Conservation (phyloP, 345 rosid species). For the Populus nigra region DNA sequence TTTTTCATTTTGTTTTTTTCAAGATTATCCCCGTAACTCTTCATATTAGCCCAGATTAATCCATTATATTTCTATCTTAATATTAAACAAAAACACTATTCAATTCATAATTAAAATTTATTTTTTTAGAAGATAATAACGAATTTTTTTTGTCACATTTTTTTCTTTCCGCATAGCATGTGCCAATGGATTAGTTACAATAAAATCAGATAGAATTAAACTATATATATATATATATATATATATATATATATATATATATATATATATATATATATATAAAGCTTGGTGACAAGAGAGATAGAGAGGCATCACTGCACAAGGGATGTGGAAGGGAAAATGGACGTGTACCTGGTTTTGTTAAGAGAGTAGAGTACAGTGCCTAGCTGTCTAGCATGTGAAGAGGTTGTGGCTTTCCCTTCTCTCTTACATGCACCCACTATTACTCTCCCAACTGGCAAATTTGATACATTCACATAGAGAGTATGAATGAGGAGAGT, state of each 20-base stretch:
- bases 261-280: neutral
- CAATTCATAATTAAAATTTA: too few species aligned
- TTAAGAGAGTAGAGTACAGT: constrained; percentile 40
- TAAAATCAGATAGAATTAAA: neutral
- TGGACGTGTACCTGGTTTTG: constrained; percentile 47
- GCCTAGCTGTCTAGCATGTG: constrained; percentile 77
- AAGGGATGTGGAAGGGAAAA: constrained; percentile 36
- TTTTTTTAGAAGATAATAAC: too few species aligned
- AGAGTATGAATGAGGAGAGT: constrained; percentile 18
- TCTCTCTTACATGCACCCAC: constrained; percentile 26
- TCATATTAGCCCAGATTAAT: too few species aligned
- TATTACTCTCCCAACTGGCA: constrained; percentile 43
- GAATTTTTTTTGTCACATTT: too few species aligned
- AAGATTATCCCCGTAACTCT: too few species aligned
- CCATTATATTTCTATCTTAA: too few species aligned
- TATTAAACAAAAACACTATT: too few species aligned
- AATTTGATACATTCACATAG: constrained; percentile 28
- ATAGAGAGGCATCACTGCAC: constrained; percentile 10
- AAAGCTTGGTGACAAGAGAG: neutral
- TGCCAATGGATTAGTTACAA: too few species aligned
- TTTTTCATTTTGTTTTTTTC: too few species aligned
- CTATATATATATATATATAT: neutral
- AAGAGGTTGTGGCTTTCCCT: constrained; percentile 26
- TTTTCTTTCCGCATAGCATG: too few species aligned
- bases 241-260: too few species aligned